Base-by-base conservation (phyloP, 1,284 basidiomycete genomes). In the Cutaneotrichosporon sp. region DNA sequence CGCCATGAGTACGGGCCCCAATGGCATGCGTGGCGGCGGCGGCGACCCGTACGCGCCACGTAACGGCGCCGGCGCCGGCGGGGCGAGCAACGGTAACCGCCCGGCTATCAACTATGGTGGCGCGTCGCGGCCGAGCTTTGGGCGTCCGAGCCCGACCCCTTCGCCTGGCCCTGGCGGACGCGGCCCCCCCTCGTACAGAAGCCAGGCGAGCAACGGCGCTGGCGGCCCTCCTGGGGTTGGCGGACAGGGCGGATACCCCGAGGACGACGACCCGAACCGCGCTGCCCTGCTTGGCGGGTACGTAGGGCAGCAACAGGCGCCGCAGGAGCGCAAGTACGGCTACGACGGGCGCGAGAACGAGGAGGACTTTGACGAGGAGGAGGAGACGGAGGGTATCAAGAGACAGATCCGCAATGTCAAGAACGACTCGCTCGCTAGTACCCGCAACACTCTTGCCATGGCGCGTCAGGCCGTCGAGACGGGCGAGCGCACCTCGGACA, bases 391-490 rank as follows among this genome's bases (percentile, higher is more conserved):
- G 76, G 91, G 87, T 14, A 94, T 98, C 78, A 97, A 97, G 77
- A 84, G 90, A 69, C 85, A 93, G 77, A 91, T 90, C 63, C 82
- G 86, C 51, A 89, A 83, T 68, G 77, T 90, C 61, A 98, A 99
- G 77, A 91, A 97, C 75, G 94, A 98, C 66, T 87, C 84, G 69
- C 85, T 96, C 45, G 86, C 85, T 54, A 88, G 87, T 21, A 90
- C 92, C 1, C 80, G 75, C 51, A 97, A 98, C 75, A 93, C 94
- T 3, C 80, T 99, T 46, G 82, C 91, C 46, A 80, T 97, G 69
- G 94, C 93, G 20, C 81, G 88, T 14, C 91, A 98, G 74, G 91
- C 94, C 1, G 94, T 97, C 74, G 96, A 99, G 75, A 96, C 89
- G 8, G 96, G 90, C 20, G 79, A 87, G 51, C 86, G 85, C 60